A percentile compares a stretch with the other conserved stretches of the same genome.
Conservation (phyloP, 257 asterid genomes). For the Solanum chiquidenum region DNA sequence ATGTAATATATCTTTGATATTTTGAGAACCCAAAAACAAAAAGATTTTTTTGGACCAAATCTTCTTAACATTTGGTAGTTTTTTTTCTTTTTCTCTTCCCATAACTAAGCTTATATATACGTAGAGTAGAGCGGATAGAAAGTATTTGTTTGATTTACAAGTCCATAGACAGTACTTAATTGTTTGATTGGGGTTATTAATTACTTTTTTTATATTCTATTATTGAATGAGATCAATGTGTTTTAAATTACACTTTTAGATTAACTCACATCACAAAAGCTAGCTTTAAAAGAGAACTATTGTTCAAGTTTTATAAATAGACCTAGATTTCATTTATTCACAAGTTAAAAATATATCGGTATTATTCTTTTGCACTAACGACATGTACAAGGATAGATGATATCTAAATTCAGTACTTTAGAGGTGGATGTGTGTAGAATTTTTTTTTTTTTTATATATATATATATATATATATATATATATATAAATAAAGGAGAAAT, state of each 20-base stretch:
- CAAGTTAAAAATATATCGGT: too few species aligned
- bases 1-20: background rate
- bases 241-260: too few species aligned
- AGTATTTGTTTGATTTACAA: background rate
- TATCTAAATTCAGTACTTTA: background rate
- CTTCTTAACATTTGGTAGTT: background rate
- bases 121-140: too few species aligned
- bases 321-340: too few species aligned
- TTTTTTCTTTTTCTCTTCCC: background rate
- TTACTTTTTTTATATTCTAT: background rate
- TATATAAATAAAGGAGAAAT: too few species aligned
- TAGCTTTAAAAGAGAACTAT: too few species aligned
- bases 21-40: background rate
- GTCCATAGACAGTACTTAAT: background rate
- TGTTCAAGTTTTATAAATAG: too few species aligned
- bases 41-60: background rate
- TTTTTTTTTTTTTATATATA: too few species aligned
- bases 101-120: background rate
- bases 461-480: too few species aligned
- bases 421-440: too few species aligned
- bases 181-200: background rate
- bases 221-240: background rate
- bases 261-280: too few species aligned
- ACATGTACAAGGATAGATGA: background rate
- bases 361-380: too few species aligned